Evolutionary conservation across 495 filamentous ascomycete species (phyloP).

Genomic region (Penicillium chermesinum): DNA sequence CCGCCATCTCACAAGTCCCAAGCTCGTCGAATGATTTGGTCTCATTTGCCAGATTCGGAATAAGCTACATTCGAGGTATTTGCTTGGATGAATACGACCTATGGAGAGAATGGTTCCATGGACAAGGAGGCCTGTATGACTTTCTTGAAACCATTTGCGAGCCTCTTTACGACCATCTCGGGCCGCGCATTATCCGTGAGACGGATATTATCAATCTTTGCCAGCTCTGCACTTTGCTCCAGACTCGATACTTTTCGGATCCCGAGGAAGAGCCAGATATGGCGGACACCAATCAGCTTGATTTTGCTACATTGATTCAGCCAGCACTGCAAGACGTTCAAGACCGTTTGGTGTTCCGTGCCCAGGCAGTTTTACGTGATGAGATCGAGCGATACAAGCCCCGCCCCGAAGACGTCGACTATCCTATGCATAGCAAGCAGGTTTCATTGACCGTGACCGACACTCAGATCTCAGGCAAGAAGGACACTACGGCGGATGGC

Average conservation of each 20-base stretch:
- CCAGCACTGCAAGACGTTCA: conserved; percentile 69
- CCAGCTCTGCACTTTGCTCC: conserved; percentile 73
- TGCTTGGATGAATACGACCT: conserved; percentile 72
- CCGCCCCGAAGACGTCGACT: conserved; percentile 64
- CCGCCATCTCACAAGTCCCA: conserved; percentile 58
- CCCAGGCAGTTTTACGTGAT: conserved; percentile 60
- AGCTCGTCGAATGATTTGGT: conserved; percentile 65
- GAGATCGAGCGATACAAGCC: conserved; percentile 68
- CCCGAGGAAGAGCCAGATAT: conserved; percentile 63
- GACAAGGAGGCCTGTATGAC: conserved; percentile 61
- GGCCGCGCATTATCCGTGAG: conserved; percentile 66
- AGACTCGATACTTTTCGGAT: conserved; percentile 75
- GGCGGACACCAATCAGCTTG: conserved; percentile 50
- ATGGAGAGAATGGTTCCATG: conserved; percentile 72
- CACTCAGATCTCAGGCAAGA: conserved; percentile 43
- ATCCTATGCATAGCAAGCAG: conserved; percentile 48
- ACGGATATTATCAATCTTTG: conserved; percentile 69
- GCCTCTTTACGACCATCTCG: conserved; percentile 67
- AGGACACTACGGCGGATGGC: conserved; percentile 37
- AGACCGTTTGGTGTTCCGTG: conserved; percentile 66
- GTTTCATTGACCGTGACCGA: conserved; percentile 46
- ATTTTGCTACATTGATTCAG: conserved; percentile 62
- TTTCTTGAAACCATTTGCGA: conserved; percentile 70
- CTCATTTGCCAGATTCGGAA: conserved; percentile 62
- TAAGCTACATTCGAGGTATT: conserved; percentile 64